These are phyloP conservation scores for Suillus americanus DNA, from an alignment of 768 basidiomycete species.

Conservation along the genomic window DNA sequence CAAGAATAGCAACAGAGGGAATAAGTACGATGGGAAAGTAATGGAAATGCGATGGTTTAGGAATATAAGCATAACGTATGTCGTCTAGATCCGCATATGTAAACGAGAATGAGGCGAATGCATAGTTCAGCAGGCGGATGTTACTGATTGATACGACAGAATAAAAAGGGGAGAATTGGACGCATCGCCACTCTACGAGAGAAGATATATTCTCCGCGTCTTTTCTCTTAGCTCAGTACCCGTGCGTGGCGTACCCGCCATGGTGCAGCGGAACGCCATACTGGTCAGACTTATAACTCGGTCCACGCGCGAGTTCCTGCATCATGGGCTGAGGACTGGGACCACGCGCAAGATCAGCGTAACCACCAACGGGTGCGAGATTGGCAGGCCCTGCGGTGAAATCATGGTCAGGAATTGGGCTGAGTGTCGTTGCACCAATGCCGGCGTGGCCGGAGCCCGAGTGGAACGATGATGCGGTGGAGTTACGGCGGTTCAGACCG, in stretches of 20 bases:
- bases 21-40: neutral
- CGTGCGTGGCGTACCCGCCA: constrained; percentile 22
- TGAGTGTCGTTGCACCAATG: constrained; percentile 28
- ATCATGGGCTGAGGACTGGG: constrained; percentile 63
- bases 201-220: neutral
- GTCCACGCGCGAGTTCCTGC: constrained; percentile 39
- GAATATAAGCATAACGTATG: constrained; percentile 6
- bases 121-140: constrained; percentile 31
- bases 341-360: constrained; percentile 80
- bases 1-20: constrained; percentile 1
- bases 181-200: neutral
- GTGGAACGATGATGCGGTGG: constrained; percentile 70
- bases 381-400: constrained; percentile 62
- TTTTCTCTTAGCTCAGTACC: constrained; percentile 14
- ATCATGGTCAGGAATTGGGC: constrained; percentile 69
- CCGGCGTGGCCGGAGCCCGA: constrained; percentile 41
- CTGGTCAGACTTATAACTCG: constrained; percentile 48
- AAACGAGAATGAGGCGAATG: constrained; percentile 18
- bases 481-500: constrained; percentile 48
- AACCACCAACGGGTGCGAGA: constrained; percentile 72
- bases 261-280: constrained; percentile 64
- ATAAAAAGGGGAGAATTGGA: neutral
- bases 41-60: neutral
- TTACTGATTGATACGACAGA: neutral
- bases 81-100: constrained; percentile 2